phyloP scores from a whole-genome alignment of 2,329 filamentous ascomycete genomes.

The Corinectria fuckeliana region DNA sequence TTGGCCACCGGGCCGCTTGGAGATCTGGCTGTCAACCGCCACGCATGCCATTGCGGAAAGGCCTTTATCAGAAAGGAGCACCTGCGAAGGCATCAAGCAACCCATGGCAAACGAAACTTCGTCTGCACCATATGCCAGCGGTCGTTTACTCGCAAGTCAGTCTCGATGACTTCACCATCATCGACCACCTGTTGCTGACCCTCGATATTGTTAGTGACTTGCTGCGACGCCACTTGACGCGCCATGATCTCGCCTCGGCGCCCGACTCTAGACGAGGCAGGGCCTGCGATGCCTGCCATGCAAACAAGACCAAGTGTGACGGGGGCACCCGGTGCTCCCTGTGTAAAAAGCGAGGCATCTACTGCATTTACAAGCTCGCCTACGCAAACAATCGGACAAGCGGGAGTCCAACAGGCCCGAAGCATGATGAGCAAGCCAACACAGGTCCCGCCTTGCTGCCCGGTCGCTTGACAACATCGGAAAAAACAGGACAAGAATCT shows the following conservation, averaged over 20 bases:
- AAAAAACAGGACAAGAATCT: neutral
- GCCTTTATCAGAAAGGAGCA: conserved; percentile 51
- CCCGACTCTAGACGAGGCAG: conserved; percentile 45
- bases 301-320: conserved; percentile 54
- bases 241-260: conserved; percentile 42
- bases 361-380: conserved; percentile 45
- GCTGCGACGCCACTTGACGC: conserved; percentile 45
- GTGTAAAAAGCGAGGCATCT: conserved; percentile 47
- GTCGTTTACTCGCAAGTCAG: conserved; percentile 49
- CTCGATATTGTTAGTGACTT: conserved; percentile 41
- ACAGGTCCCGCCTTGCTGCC: neutral
- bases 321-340: conserved; percentile 48
- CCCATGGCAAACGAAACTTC: conserved; percentile 45
- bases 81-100: conserved; percentile 48
- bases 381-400: conserved; percentile 15
- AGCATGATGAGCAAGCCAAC: neutral
- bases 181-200: neutral
- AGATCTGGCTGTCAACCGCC: conserved; percentile 27
- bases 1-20: neutral
- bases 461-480: neutral
- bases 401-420: conserved; percentile 2
- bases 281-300: conserved; percentile 52
- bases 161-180: neutral
- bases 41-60: conserved; percentile 49
- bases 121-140: conserved; percentile 46